phyloP scores from a whole-genome alignment of 306 rosid genomes.

The Cicer bijugum region DNA sequence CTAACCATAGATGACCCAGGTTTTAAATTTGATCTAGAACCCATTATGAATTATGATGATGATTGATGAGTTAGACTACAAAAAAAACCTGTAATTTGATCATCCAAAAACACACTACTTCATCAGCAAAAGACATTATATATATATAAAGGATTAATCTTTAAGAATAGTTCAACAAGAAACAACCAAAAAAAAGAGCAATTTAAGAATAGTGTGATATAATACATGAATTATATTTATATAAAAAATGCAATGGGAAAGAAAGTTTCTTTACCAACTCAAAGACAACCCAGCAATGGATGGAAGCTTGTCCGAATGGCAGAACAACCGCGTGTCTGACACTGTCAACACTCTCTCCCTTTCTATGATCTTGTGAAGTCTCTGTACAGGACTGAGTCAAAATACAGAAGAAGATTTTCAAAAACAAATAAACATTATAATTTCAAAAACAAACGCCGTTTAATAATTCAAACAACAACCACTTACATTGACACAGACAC shows the following conservation, averaged over 20 bases:
- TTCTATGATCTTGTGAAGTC: not conserved
- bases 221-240: slow-evolving; percentile 26
- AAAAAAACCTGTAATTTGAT: slow-evolving; percentile 45
- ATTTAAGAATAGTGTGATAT: slow-evolving; percentile 3
- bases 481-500: not conserved
- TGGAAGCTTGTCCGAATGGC: slow-evolving; percentile 34
- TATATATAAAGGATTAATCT: slow-evolving; percentile 28
- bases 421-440: slow-evolving; percentile 2
- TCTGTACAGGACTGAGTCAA: slow-evolving; percentile 55
- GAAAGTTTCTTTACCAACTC: slow-evolving; percentile 55
- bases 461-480: slow-evolving; percentile 46
- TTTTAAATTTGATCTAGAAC: slow-evolving; percentile 45
- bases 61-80: not conserved
- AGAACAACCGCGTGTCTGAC: slow-evolving; percentile 54
- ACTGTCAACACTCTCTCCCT: slow-evolving; percentile 45
- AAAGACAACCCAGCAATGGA: slow-evolving; percentile 50
- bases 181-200: not conserved
- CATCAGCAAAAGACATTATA: slow-evolving; percentile 34
- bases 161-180: slow-evolving; percentile 39
- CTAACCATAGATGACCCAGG: slow-evolving; percentile 48
- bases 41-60: slow-evolving; percentile 36
- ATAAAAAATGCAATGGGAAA: slow-evolving; percentile 33
- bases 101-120: slow-evolving; percentile 35
- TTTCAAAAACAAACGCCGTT: slow-evolving; percentile 25
- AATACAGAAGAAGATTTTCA: slow-evolving; percentile 33